Base-by-base conservation (phyloP, 345 rosid genomes). In the rapeseed (Brassica napus) region DNA sequence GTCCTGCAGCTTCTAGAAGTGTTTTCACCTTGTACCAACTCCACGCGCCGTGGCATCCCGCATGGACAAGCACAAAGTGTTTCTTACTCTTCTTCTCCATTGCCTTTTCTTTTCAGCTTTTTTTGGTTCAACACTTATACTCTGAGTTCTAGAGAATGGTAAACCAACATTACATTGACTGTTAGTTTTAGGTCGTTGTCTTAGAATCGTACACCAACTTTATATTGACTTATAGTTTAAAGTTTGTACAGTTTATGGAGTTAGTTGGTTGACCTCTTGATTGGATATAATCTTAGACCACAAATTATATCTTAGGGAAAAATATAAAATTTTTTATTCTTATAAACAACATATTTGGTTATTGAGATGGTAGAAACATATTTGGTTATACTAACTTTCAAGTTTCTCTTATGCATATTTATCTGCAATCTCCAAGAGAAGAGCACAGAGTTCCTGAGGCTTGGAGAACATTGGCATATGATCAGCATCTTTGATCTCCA, bases 391-490 rank as follows among this genome's bases (percentile, higher is more conserved):
- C 23, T 21, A 21, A 21, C 23, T 21, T 21, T 21, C 23, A 21
- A 21, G 28, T 35, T 35, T 35, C 2, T 12, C 2, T 47, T 4
- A 14, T 14, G 54, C 16, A n/a, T 68, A 79, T 42, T 61, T 61
- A 6, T n/a, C 5, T 0, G 76, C 87, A 0, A 77, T 71, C 1
- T 83, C 24, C 26, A 44, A 34, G 16, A 87, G 68, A 62, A 8
- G 62, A 8, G 15, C 68, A 31, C 69, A 49, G 3, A 88, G 77
- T 66, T 85, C 77, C 1, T 12, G 37, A 8, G 86, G 88, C 57
- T 76, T 82, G 3, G 86, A 84, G 35, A 75, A 12, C 81, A 87
- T 82, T 42, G 74, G 35, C 88, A 84, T 83, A 66, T 84, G 90
- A 72, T 81, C 86, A 0, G 80, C 71, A 16, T 77, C 84, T 4